Evolutionary conservation across 805 yeast genomes (phyloP).

Genomic region (Pichia exigua): DNA sequence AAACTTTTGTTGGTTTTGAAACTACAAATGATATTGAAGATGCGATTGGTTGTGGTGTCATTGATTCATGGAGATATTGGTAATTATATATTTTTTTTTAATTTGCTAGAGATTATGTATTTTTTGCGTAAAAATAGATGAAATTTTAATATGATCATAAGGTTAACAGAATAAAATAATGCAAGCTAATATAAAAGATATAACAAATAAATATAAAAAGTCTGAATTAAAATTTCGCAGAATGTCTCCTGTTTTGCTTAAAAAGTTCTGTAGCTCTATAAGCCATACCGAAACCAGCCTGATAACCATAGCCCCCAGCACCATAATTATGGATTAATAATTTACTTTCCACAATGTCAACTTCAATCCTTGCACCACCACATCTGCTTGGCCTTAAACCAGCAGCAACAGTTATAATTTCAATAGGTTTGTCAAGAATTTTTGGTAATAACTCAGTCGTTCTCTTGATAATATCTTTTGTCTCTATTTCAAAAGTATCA

Average conservation of each 20-base stretch:
- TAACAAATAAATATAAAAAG: background rate
- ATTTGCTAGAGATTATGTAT: background rate
- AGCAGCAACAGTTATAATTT: slow-evolving; percentile 55
- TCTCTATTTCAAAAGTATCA: slow-evolving; percentile 47
- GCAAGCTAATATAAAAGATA: background rate
- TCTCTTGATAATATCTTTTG: slow-evolving; percentile 52
- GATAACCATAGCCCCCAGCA: slow-evolving; percentile 57
- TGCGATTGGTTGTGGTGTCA: slow-evolving; percentile 35
- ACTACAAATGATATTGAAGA: slow-evolving; percentile 42
- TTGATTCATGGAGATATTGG: slow-evolving; percentile 57
- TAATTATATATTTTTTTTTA: slow-evolving; percentile 19
- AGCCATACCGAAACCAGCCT: slow-evolving; percentile 57
- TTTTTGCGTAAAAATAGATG: background rate
- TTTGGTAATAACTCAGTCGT: slow-evolving; percentile 45
- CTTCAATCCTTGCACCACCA: slow-evolving; percentile 68
- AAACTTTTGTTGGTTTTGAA: slow-evolving; percentile 31
- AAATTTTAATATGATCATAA: background rate
- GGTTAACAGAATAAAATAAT: too few relatives aligned
- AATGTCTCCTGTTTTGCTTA: slow-evolving; percentile 4
- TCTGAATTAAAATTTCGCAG: slow-evolving; percentile 6
- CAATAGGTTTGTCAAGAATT: slow-evolving; percentile 35
- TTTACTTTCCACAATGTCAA: slow-evolving; percentile 32
- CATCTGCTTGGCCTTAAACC: slow-evolving; percentile 70
- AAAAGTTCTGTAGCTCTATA: slow-evolving; percentile 34
- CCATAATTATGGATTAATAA: slow-evolving; percentile 64